A percentile compares a stretch with the other conserved stretches of the same genome.
These are phyloP conservation scores for Fusarium xylarioides DNA, from an alignment of 2,329 filamentous ascomycete species.

Conservation along the genomic window DNA sequence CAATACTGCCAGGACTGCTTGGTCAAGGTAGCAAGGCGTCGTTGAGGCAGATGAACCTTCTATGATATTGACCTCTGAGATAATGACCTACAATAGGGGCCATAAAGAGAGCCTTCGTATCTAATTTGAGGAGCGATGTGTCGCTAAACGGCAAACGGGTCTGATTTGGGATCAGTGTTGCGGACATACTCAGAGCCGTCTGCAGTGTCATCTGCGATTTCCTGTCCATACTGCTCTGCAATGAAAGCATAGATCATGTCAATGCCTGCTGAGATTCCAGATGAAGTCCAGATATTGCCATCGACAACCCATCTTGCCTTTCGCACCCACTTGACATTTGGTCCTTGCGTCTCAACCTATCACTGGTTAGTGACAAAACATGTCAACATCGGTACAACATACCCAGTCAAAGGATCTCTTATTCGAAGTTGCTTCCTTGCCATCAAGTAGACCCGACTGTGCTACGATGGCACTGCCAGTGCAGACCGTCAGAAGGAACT, in stretches of 20 bases:
- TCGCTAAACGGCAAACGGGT: conserved; percentile 61
- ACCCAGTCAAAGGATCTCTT: conserved; percentile 59
- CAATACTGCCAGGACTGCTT: too few relatives aligned
- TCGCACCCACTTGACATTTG: conserved; percentile 62
- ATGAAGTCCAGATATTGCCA: conserved; percentile 69
- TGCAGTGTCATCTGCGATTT: conserved; percentile 58
- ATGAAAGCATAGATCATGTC: conserved; percentile 51
- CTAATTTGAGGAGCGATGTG: too few relatives aligned
- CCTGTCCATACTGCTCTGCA: conserved; percentile 57
- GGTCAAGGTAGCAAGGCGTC: too few relatives aligned
- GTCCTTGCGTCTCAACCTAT: conserved; percentile 51
- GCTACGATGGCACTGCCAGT: conserved; percentile 67
- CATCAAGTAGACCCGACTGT: conserved; percentile 64
- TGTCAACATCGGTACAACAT: fast-evolving
- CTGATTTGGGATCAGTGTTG: conserved; percentile 57
- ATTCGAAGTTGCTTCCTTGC: conserved; percentile 67
- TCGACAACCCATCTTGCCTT: conserved; percentile 68
- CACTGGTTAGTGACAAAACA: background rate
- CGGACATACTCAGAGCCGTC: conserved; percentile 67
- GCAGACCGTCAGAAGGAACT: conserved; percentile 69
- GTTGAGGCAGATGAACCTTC: too few relatives aligned
- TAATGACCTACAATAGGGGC: background rate
- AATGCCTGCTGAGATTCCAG: conserved; percentile 61
- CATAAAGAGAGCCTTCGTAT: background rate
- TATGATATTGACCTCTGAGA: background rate